A percentile compares a stretch with the other conserved stretches of the same genome.
Evolutionary conservation across 2,329 filamentous ascomycete species (phyloP).

Genomic region (Talaromyces sp.): DNA sequence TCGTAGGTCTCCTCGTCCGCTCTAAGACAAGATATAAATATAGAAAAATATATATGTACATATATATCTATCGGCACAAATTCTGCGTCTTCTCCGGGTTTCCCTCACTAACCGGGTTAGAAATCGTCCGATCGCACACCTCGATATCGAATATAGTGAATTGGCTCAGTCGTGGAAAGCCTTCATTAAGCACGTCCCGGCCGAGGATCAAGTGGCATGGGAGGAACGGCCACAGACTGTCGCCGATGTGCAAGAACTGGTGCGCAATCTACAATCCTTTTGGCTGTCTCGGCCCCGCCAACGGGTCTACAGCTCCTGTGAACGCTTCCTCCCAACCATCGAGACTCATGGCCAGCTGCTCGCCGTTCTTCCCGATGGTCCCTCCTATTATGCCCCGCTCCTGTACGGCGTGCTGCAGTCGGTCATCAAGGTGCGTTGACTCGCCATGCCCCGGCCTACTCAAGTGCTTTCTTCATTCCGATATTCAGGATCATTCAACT

Average conservation of each 20-base stretch:
- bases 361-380: constrained; percentile 29
- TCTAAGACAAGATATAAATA: no score
- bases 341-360: constrained; percentile 32
- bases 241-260: constrained; percentile 32
- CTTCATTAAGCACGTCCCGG: constrained; percentile 34
- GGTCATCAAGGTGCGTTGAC: constrained; percentile 36
- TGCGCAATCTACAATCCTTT: constrained; percentile 29
- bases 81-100: no score
- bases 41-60: no score
- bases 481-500: no score
- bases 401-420: constrained; percentile 42
- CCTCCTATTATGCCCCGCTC: constrained; percentile 33
- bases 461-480: no score
- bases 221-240: constrained; percentile 31
- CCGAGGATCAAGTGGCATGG: constrained; percentile 31
- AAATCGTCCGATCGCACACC: constrained; percentile 33
- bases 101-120: constrained; percentile 17
- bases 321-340: constrained; percentile 33
- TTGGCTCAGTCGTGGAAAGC: constrained; percentile 40
- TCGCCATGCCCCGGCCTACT: no score
- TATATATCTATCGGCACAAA: no score
- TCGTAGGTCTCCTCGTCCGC: constrained; percentile 30
- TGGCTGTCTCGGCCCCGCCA: constrained; percentile 34
- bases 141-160: constrained; percentile 44
- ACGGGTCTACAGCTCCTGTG: constrained; percentile 31